Evolutionary conservation across 2,329 filamentous ascomycete species (phyloP).

Genomic region (Pseudocercospora vitis): DNA sequence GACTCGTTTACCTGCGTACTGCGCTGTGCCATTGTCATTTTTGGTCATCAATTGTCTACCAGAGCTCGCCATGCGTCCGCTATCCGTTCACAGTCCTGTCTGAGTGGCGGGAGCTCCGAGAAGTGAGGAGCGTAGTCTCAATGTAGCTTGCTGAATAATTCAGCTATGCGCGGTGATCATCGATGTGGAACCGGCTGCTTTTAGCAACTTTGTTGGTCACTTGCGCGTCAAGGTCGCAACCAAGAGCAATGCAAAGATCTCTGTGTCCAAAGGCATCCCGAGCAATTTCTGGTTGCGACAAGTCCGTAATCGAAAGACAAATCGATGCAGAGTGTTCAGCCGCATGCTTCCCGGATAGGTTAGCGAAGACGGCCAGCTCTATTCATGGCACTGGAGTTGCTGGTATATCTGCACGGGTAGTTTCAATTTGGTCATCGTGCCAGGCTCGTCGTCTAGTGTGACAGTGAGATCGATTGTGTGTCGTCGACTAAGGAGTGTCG

Average conservation of each 20-base stretch:
- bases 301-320: not conserved
- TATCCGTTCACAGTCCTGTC: not conserved
- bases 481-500: constrained; percentile 16
- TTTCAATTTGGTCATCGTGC: constrained; percentile 13
- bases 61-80: not conserved
- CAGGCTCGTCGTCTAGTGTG: constrained; percentile 17
- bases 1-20: not conserved
- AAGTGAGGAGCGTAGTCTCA: too few species aligned
- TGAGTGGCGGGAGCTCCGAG: too few species aligned
- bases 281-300: not conserved
- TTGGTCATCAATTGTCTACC: not conserved
- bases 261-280: not conserved
- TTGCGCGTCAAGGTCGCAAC: too few species aligned
- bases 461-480: constrained; percentile 17
- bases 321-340: not conserved
- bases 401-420: constrained; percentile 18
- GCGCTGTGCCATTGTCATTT: not conserved
- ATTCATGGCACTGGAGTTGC: not conserved
- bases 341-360: not conserved
- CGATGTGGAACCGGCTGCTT: too few species aligned
- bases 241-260: too few species aligned
- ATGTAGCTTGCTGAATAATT: too few species aligned
- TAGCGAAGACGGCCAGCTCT: not conserved
- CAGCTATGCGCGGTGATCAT: too few species aligned
- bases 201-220: too few species aligned